Evolutionary conservation across 2,329 filamentous ascomycete species (phyloP), one percentile per base, ranked within the genome.

Genomic region (Metarhizium guizhouense): DNA sequence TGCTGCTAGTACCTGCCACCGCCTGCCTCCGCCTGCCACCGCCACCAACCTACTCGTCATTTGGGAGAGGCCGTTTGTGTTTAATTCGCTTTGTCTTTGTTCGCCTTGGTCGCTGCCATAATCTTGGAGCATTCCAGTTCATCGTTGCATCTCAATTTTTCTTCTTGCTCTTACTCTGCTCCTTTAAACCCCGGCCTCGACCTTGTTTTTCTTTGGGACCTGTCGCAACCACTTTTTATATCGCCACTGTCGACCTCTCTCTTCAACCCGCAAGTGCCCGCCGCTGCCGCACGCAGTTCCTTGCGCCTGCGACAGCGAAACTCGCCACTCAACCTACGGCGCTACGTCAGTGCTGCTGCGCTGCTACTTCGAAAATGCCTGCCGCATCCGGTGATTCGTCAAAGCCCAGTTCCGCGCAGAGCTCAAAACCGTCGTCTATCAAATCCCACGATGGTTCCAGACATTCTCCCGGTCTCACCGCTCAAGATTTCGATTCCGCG

Each of bases 391-490:
- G 34, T 29, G 25, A 54, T 25, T 51, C 56, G 53, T 45, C 53
- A 20, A 55, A 56, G n/a, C 51, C 53, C 25, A 58, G 32, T 32
- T 55, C 56, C 38, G 54, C 56, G 18, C 51, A 53, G 20, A 58
- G 47, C 43, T 58, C 56, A 8, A 58, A 58, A 48, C 47, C 53
- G 18, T 52, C 56, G 25, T 58, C 56, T 2, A 56, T 58, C 20
- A 56, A 53, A 61, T 80, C 78, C 36, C 68, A 77, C 56, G 74
- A 78, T 60, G 70, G 68, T 52, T 65, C 65, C 56, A 71, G 67
- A 57, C 68, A 64, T 54, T 76, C 76, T 10, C 75, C 76, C 14
- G 67, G 68, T 47, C 59, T 73, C 45, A 64, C 62, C 54, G 70
- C 71, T 20, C 71, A 74, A 54, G 75, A 77, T 60, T 74, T 69